Evolutionary conservation across 352 stramenopile species (phyloP), one percentile per base, ranked within the genome.

Genomic region (Globisporangium cylindrosporum): DNA sequence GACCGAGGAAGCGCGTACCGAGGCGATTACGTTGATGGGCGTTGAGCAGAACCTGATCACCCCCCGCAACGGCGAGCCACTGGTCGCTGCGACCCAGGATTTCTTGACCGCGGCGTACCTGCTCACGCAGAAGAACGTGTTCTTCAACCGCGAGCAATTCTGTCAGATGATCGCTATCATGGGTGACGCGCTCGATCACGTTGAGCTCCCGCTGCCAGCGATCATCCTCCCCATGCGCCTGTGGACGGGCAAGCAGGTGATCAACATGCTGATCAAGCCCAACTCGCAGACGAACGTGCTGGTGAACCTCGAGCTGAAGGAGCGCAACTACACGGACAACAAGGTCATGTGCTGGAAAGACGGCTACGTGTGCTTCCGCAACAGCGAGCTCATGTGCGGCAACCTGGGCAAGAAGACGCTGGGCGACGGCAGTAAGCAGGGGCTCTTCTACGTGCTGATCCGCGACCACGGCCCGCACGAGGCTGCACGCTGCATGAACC

Each of bases 171-270:
- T 98, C 49, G 83, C 93, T 0, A 98, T 98, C 66, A 95, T 99
- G 84, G 93, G 92, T 57, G 96, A 99, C 67, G 97, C 93, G 0
- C 80, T 94, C 3, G 97, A 99, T 73, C 81, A 98, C 38, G 95
- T 99, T 66, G 86, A 94, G n/a, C 48, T 95, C n/a, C 88, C 86
- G 0, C 77, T 77, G 24, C 84, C 88, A 0, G 86, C 88, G 10
- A 93, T 95, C 43, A 70, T 95, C 14, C 64, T 89, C 2, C 88
- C 88, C 1, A 74, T 94, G 49, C 80, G 77, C 1, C 81, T 99
- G 4, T 99, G 98, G 98, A 99, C 97, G 18, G 98, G 98, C 34
- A 99, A 99, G 75, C 98, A 99, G 75, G 83, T 99, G 15, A 94
- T 96, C 38, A 94, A 75, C 27, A 68, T 93, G 60, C 74, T 94